Conservation (phyloP, 2,329 filamentous ascomycete species). For the Trichoderma simmonsii region DNA sequence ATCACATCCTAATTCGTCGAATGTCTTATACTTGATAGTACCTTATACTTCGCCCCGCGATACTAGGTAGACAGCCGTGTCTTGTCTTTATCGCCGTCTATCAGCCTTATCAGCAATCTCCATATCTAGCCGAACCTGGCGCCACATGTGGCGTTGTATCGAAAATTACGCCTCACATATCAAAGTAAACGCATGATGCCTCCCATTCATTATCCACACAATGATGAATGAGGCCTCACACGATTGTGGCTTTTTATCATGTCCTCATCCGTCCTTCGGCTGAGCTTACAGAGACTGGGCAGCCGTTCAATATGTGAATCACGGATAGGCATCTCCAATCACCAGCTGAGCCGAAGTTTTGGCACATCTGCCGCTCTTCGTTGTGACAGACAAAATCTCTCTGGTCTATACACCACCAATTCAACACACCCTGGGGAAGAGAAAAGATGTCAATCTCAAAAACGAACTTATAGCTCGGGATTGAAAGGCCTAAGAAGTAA, state of each 20-base stretch:
- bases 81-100: not conserved
- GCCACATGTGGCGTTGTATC: slow-evolving; percentile 7
- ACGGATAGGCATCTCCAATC: not conserved
- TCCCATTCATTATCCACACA: not conserved
- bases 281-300: not conserved
- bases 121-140: not conserved
- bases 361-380: not conserved
- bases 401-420: not conserved
- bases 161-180: slow-evolving; percentile 4
- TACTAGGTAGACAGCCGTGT: not conserved
- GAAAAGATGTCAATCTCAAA: not conserved
- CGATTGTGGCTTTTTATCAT: slow-evolving; percentile 10
- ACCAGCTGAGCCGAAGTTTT: not conserved
- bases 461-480: slow-evolving; percentile 11
- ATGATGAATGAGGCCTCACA: not conserved
- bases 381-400: not conserved
- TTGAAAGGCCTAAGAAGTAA: slow-evolving; percentile 22
- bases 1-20: not conserved
- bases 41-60: not conserved
- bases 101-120: not conserved
- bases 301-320: slow-evolving; percentile 11
- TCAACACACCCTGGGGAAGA: not conserved
- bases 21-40: not conserved
- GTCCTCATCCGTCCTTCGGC: slow-evolving; percentile 15
- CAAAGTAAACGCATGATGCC: not conserved